Base-by-base conservation (phyloP, 2,329 filamentous ascomycete genomes). In the Cladosporium colombiae region DNA sequence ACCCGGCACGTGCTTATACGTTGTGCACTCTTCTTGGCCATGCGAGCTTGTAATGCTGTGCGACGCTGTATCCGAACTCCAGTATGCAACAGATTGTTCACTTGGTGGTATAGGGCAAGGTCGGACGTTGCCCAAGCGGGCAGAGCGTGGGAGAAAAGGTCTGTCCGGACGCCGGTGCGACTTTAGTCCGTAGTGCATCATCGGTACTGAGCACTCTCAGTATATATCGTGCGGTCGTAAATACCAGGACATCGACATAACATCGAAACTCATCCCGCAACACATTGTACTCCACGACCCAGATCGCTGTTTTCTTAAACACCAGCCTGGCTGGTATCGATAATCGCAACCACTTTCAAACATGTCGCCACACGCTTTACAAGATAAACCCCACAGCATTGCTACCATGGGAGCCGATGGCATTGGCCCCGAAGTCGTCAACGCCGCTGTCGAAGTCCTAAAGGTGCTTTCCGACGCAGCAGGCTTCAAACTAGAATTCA, bases 361-460 rank as follows among this genome's bases (percentile, higher is more conserved):
- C 55, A 73, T 73, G 71, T 73, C 71, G 59, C 70, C 69, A 49
- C 66, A 70, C 61, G 70, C 71, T 66, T 66, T 49, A 64, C 69
- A 23, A 56, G 65, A 68, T 88, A 68, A 66, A 29, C 68, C 67
- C 18, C 82, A 84, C 71, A 80, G 74, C 61, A 87, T 90, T 67
- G 88, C 88, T n/a, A 83, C 82, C 33, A 89, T 91, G 64, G 87
- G 88, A 0, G 89, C 86, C 8, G 89, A 91, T 72, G 89, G 89
- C 63, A 91, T 91, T 67, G 89, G 89, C 1, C 84, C 84, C 1
- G 89, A 91, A 75, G 88, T 91, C 13, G 85, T 89, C 75, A 79
- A 83, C 35, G 87, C 87, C 1, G 88, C 87, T 2, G 85, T 90
- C 10, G 79, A 83, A 50, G 89, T 89, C 0, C 77, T 91, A 60